Conservation (phyloP, 257 asterid species). For the Ligustrum vulgare region DNA sequence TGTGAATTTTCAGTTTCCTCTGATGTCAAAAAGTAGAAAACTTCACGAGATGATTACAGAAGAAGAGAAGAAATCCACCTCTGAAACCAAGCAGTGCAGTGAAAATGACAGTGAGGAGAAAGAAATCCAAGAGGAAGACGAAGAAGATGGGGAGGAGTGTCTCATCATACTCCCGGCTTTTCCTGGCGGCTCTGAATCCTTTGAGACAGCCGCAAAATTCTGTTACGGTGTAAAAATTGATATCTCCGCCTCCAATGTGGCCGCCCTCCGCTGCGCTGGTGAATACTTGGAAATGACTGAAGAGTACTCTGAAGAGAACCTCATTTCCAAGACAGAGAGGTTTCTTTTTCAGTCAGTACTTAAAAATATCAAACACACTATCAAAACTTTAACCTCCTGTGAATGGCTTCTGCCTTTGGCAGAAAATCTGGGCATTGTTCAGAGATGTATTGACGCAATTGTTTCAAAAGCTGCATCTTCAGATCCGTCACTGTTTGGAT, state of each 20-base stretch:
- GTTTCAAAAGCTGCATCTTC: slow-evolving; percentile 60
- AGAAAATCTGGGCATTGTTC: slow-evolving; percentile 64
- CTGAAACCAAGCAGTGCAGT: slow-evolving; percentile 27
- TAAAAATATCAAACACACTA: slow-evolving; percentile 50
- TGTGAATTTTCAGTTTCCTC: slow-evolving; percentile 63
- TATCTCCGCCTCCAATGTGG: slow-evolving; percentile 66
- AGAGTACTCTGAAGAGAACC: slow-evolving; percentile 78
- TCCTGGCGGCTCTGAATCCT: slow-evolving; percentile 90
- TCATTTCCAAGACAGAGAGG: slow-evolving; percentile 70
- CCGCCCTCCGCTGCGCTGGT: slow-evolving; percentile 85
- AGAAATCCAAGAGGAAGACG: slow-evolving; percentile 41
- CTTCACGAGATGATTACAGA: slow-evolving; percentile 86
- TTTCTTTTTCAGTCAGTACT: slow-evolving; percentile 55
- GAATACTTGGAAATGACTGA: slow-evolving; percentile 87
- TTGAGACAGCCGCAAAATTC: slow-evolving; percentile 88
- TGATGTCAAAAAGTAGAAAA: slow-evolving; percentile 86
- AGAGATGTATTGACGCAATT: slow-evolving; percentile 70
- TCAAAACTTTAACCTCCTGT: slow-evolving; percentile 59
- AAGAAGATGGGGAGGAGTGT: slow-evolving; percentile 46
- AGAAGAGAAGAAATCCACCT: slow-evolving; percentile 47
- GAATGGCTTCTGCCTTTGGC: slow-evolving; percentile 59
- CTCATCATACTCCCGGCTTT: slow-evolving; percentile 78
- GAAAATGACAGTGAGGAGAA: slow-evolving; percentile 45
- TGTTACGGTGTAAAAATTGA: slow-evolving; percentile 89
- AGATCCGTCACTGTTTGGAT: slow-evolving; percentile 86